These are phyloP conservation scores for Aureobasidium lini DNA, from an alignment of 2,329 filamentous ascomycete species.

Conservation along the genomic window DNA sequence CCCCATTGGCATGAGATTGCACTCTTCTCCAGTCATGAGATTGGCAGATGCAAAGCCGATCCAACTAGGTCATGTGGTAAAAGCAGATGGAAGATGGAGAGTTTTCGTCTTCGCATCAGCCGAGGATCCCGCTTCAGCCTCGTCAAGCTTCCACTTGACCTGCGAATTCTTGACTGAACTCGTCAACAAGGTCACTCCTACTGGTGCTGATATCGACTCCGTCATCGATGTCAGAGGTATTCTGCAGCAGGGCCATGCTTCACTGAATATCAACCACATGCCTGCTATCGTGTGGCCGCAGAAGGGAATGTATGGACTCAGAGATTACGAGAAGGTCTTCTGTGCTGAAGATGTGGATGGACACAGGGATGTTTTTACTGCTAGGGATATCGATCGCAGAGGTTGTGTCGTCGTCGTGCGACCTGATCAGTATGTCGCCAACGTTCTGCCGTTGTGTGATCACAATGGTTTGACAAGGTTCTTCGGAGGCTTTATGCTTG, in stretches of 20 bases:
- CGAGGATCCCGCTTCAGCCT: constrained; percentile 11
- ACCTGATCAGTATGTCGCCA: constrained; percentile 59
- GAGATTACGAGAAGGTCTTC: constrained; percentile 36
- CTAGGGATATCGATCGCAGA: constrained; percentile 49
- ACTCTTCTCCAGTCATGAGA: constrained; percentile 51
- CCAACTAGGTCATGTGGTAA: constrained; percentile 44
- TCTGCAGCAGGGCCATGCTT: constrained; percentile 23
- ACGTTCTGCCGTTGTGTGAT: constrained; percentile 24
- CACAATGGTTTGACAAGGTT: constrained; percentile 20
- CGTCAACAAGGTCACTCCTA: constrained; percentile 31
- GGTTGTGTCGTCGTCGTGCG: constrained; percentile 55
- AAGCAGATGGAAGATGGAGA: constrained; percentile 46
- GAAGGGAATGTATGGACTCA: constrained; percentile 28
- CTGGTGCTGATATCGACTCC: constrained; percentile 33
- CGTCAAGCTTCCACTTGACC: background rate
- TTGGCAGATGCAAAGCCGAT: constrained; percentile 53
- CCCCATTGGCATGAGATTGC: constrained; percentile 42
- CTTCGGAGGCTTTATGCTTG: constrained; percentile 22
- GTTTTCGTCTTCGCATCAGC: constrained; percentile 44
- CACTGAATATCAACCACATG: constrained; percentile 20
- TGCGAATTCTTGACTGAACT: constrained; percentile 15
- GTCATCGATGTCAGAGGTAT: constrained; percentile 47
- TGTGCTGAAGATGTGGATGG: constrained; percentile 39
- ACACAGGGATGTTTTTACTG: constrained; percentile 42
- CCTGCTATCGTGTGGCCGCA: constrained; percentile 38